Conservation (phyloP, 371 early-diverging fungal species). For the Lichtheimia ramosa region DNA sequence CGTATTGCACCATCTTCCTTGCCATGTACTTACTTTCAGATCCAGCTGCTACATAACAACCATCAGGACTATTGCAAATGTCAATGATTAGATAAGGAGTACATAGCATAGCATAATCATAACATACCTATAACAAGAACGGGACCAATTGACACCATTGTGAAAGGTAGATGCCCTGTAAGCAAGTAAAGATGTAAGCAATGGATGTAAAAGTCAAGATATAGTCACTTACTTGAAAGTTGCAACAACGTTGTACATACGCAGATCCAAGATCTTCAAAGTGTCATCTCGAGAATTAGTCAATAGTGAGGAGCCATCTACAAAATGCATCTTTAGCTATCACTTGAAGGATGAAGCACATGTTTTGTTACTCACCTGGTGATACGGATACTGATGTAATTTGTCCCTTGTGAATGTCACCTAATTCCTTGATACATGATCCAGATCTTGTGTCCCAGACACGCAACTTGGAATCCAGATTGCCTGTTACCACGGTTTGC, state of each 20-base stretch:
- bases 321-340: not conserved
- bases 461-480: slow-evolving; percentile 88
- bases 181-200: not conserved
- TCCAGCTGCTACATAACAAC: slow-evolving; percentile 81
- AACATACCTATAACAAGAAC: slow-evolving; percentile 4
- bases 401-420: slow-evolving; percentile 84
- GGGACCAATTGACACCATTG: slow-evolving; percentile 79
- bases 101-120: not conserved
- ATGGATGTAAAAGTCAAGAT: slow-evolving; percentile 8
- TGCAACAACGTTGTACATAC: slow-evolving; percentile 73
- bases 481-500: slow-evolving; percentile 73
- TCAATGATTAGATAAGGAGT: not conserved
- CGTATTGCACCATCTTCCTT: not conserved
- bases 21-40: slow-evolving; percentile 49
- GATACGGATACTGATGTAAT: slow-evolving; percentile 82
- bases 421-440: slow-evolving; percentile 78
- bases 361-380: slow-evolving; percentile 47
- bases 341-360: not conserved
- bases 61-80: slow-evolving; percentile 72
- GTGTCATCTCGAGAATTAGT: slow-evolving; percentile 94
- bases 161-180: slow-evolving; percentile 76
- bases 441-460: slow-evolving; percentile 91
- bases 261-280: slow-evolving; percentile 78
- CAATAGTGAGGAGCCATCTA: slow-evolving; percentile 73
- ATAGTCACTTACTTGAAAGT: slow-evolving; percentile 63